phyloP scores from a whole-genome alignment of 2,329 filamentous ascomycete species.

The Pseudogymnoascus pannorum region DNA sequence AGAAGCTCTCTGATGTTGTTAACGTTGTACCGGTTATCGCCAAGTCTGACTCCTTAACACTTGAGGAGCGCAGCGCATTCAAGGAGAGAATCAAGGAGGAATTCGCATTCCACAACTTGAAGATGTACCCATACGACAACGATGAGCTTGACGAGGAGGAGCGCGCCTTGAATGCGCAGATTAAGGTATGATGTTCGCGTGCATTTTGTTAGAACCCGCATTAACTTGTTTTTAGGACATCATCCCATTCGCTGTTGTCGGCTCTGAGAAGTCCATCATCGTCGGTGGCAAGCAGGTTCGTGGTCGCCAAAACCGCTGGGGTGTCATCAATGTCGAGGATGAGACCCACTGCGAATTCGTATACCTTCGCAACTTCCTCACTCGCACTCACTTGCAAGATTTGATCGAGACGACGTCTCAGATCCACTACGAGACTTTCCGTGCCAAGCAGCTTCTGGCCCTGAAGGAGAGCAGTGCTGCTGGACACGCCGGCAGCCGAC shows the following conservation, averaged over 20 bases:
- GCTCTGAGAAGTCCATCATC: constrained; percentile 96
- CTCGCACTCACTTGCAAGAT: constrained; percentile 95
- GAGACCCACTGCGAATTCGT: constrained; percentile 99
- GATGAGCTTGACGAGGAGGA: constrained; percentile 98
- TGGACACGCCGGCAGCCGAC: constrained; percentile 65
- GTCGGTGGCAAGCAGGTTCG: constrained; percentile 96
- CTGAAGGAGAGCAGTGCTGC: constrained; percentile 96
- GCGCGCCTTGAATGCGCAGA: constrained; percentile 83
- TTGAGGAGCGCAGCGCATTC: constrained; percentile 92
- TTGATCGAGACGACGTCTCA: constrained; percentile 98
- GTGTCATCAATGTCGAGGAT: constrained; percentile 98
- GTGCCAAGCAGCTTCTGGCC: constrained; percentile 94
- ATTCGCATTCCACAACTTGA: constrained; percentile 98
- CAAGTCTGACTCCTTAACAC: constrained; percentile 91
- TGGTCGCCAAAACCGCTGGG: constrained; percentile 97
- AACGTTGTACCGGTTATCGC: constrained; percentile 98
- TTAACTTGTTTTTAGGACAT: constrained; percentile 58
- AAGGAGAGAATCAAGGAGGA: constrained; percentile 99
- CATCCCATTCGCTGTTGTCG: constrained; percentile 95
- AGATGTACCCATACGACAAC: constrained; percentile 99
- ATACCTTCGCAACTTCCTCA: constrained; percentile 96
- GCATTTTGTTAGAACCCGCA: not conserved
- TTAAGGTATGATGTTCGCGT: constrained; percentile 62
- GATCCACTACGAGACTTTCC: constrained; percentile 99
- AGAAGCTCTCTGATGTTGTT: constrained; percentile 98